A percentile compares a stretch with the other conserved stretches of the same genome.
These are phyloP conservation scores for Globisporangium lucens DNA, from an alignment of 352 stramenopile genomes.

Conservation along the genomic window DNA sequence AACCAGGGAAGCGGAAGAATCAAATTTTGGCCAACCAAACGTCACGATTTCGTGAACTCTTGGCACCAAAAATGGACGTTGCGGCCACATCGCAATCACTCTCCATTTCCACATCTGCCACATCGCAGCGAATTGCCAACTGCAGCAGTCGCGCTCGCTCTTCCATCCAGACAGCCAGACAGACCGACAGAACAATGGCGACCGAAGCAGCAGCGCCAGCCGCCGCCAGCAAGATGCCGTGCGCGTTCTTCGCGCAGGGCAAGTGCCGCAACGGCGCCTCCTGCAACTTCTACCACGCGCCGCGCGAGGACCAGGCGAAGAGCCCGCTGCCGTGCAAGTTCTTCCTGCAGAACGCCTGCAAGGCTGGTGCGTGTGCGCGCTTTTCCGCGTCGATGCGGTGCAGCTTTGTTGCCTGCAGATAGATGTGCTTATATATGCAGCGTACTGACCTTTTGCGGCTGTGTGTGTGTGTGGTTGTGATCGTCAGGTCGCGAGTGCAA, in stretches of 20 bases:
- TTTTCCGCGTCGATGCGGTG: neutral
- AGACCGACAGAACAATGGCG: neutral
- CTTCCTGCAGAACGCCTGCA: constrained; percentile 65
- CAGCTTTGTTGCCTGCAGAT: neutral
- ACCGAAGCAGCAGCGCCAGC: neutral
- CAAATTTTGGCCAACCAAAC: neutral
- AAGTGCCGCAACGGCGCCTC: constrained; percentile 65
- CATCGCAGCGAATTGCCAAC: neutral
- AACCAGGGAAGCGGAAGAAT: neutral
- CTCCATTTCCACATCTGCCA: neutral
- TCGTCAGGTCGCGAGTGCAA: constrained; percentile 48
- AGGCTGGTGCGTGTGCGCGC: constrained; percentile 22
- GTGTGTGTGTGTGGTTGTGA: neutral
- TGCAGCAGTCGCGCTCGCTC: neutral
- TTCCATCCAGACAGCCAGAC: neutral
- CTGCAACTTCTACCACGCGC: constrained; percentile 67
- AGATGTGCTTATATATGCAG: neutral
- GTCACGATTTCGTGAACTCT: neutral
- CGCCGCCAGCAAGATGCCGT: constrained; percentile 32
- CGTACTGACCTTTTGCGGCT: neutral
- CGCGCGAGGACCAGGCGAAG: constrained; percentile 32
- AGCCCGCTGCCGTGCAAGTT: constrained; percentile 64
- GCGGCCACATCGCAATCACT: neutral
- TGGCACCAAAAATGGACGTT: neutral
- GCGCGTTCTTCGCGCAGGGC: constrained; percentile 62